Conservation (phyloP, 2,329 filamentous ascomycete genomes). For the Aulographum hederae region DNA sequence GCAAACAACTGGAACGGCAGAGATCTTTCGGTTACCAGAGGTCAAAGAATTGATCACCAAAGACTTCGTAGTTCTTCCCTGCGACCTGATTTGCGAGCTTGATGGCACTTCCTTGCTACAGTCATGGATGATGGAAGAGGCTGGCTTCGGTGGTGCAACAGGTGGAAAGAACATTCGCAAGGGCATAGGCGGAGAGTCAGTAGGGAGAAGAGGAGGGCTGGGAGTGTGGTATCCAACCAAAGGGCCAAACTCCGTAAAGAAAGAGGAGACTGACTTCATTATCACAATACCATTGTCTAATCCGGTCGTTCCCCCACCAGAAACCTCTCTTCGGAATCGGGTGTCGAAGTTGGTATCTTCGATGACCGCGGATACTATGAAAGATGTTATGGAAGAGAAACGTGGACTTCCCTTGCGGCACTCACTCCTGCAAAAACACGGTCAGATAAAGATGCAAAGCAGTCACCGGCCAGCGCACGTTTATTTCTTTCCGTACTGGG, state of each 20-base stretch:
- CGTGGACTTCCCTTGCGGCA: slow-evolving; percentile 55
- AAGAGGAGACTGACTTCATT: slow-evolving; percentile 85
- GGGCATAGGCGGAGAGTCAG: slow-evolving; percentile 34
- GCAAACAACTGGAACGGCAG: slow-evolving; percentile 74
- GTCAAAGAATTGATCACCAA: slow-evolving; percentile 60
- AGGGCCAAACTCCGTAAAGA: slow-evolving; percentile 58
- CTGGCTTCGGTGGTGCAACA: slow-evolving; percentile 43
- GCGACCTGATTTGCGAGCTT: slow-evolving; percentile 82
- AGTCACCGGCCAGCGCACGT: slow-evolving; percentile 83
- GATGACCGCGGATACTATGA: slow-evolving; percentile 75
- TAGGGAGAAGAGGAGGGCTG: slow-evolving; percentile 56
- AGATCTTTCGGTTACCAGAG: slow-evolving; percentile 70
- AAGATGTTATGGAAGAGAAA: slow-evolving; percentile 61
- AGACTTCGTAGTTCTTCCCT: slow-evolving; percentile 83
- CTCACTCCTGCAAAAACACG: slow-evolving; percentile 54
- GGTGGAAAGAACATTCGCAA: slow-evolving; percentile 29
- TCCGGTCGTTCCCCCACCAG: slow-evolving; percentile 37
- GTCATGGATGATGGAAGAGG: slow-evolving; percentile 78
- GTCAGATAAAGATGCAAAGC: slow-evolving; percentile 61
- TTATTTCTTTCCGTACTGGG: slow-evolving; percentile 86
- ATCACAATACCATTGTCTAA: slow-evolving; percentile 51
- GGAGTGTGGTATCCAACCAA: slow-evolving; percentile 87
- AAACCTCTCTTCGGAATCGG: slow-evolving; percentile 45
- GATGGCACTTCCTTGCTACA: slow-evolving; percentile 69
- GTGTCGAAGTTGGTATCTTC: slow-evolving; percentile 70